Evolutionary conservation across 768 basidiomycete genomes (phyloP), one percentile per base, ranked within the genome.

Genomic region (Fomitopsis serialis): DNA sequence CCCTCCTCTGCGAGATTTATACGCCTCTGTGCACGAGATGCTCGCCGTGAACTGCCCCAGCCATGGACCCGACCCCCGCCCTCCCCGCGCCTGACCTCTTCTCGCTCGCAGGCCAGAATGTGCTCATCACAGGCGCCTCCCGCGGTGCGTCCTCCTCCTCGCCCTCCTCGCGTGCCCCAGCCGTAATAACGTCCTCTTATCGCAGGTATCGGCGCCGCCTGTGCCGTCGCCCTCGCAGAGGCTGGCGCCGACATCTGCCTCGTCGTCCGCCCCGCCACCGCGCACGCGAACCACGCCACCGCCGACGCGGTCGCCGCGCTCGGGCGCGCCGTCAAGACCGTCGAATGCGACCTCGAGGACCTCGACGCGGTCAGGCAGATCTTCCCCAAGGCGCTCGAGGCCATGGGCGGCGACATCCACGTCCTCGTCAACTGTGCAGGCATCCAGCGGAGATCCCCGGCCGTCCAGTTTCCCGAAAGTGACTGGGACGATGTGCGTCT

Each of bases 121-220:
- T 79, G 34, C 82, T 92, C 69, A 79, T 93, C 63, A 92, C 91
- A 36, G 90, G 90, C 56, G 87, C 84, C 29, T 82, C 87, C 22
- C 76, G 89, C 68, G 89, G 88, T 87, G 35, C 49, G 62, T 58
- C 45, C 42, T 23, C 23, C 48, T 9, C 10, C 45, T 45, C 19
- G 36, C 11, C 37, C 48, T 37, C 44, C 36, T 34, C 29, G 50
- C 24, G 17, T 50, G 13, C 32, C 32, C 36, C n/a, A 37, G 27
- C 11, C 42, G 29, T 46, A 45, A 44, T 32, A 51, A 53, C 55
- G 21, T 48, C 42, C 17, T 45, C 45, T 46, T 53, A 6, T 48
- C 50, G 10, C 61, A 80, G 80, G 79, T 48, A 81, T 81, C 58
- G 80, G 80, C 49, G 75, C 74, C 43, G 75, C 80, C 1, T 79